Percentiles rank a stretch among this genome's conserved stretches.
Conservation (phyloP, 768 basidiomycete genomes). For the Boletellus ananas region DNA sequence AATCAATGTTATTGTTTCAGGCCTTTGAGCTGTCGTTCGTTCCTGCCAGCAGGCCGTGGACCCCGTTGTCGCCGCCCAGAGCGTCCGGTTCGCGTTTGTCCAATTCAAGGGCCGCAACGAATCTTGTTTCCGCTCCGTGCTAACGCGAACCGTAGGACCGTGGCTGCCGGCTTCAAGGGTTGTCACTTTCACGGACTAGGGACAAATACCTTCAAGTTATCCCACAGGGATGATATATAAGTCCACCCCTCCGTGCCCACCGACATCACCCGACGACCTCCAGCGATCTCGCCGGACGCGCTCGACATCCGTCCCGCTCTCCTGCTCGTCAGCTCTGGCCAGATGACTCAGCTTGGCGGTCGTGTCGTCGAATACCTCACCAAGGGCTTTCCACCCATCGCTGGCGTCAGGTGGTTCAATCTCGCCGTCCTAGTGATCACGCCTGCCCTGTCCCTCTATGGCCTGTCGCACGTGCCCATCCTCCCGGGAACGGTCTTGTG, state of each 20-base stretch:
- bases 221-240: constrained; percentile 30
- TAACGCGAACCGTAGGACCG: constrained; percentile 14
- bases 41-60: constrained; percentile 12
- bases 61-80: background rate
- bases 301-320: background rate
- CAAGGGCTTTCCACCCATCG: constrained; percentile 43
- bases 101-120: constrained; percentile 9
- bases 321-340: background rate
- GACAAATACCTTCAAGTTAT: constrained; percentile 15
- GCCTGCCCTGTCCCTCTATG: constrained; percentile 69
- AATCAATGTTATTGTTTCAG: constrained; percentile 17
- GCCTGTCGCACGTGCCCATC: constrained; percentile 47
- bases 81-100: constrained; percentile 3
- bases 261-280: constrained; percentile 14
- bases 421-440: constrained; percentile 65
- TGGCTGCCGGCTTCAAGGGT: constrained; percentile 20
- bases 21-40: constrained; percentile 18
- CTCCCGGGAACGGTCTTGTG: constrained; percentile 56
- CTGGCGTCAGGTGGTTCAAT: constrained; percentile 74
- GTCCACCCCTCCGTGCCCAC: constrained; percentile 8
- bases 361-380: constrained; percentile 15
- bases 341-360: background rate
- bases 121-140: constrained; percentile 16
- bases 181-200: constrained; percentile 17
- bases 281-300: background rate